Conservation (phyloP, 1,139 yeast genomes). For the Yamadazyma atlantica region DNA sequence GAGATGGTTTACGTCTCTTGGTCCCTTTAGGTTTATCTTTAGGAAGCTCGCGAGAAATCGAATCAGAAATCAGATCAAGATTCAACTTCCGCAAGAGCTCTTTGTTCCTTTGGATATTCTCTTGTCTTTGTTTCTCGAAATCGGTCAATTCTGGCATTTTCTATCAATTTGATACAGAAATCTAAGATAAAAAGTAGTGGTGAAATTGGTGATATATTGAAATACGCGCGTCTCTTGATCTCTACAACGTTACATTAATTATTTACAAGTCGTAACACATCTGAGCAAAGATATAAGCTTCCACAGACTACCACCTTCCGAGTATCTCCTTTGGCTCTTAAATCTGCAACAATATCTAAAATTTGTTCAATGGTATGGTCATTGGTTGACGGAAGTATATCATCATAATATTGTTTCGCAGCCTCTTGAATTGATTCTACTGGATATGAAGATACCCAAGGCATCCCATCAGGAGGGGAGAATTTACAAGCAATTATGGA, state of each 20-base stretch:
- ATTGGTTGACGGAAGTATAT: slow-evolving; percentile 19
- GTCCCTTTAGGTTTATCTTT: slow-evolving; percentile 12
- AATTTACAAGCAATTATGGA: slow-evolving; percentile 62
- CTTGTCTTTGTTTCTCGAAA: slow-evolving; percentile 69
- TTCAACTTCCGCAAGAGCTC: slow-evolving; percentile 39
- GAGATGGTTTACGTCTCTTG: slow-evolving; percentile 22
- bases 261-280: slow-evolving; percentile 45
- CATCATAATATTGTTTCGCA: slow-evolving; percentile 27
- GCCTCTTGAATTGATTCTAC: slow-evolving; percentile 34
- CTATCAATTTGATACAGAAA: neutral
- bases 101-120: slow-evolving; percentile 43
- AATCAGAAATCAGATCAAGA: slow-evolving; percentile 33
- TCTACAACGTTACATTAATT: neutral
- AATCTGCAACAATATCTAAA: slow-evolving; percentile 17
- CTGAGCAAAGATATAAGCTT: slow-evolving; percentile 74
- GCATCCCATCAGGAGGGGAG: slow-evolving; percentile 81
- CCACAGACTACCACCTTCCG: slow-evolving; percentile 69
- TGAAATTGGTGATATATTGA: neutral
- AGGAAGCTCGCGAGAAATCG: slow-evolving; percentile 30
- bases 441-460: slow-evolving; percentile 70
- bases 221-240: neutral
- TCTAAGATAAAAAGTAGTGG: no score
- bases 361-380: slow-evolving; percentile 14
- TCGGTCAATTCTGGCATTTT: slow-evolving; percentile 45
- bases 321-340: slow-evolving; percentile 21